phyloP scores from a whole-genome alignment of 169 alveolate species.

The Cryptosporidium parvum region DNA sequence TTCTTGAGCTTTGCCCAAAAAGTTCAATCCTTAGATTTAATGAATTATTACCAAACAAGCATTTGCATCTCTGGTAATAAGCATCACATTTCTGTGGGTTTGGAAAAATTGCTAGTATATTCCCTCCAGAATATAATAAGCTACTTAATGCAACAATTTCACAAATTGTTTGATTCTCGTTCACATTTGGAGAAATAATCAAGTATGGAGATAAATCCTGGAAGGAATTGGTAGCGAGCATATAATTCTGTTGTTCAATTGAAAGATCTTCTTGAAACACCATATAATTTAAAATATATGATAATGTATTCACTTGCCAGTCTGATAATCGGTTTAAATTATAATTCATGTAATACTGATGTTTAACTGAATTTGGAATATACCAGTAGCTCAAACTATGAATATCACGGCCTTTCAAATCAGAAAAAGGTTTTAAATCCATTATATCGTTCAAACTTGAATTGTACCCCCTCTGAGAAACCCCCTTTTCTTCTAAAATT shows the following conservation, averaged over 20 bases:
- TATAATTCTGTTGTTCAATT: background rate
- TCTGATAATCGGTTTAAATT: background rate
- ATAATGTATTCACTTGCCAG: constrained; percentile 50
- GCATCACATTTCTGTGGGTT: constrained; percentile 31
- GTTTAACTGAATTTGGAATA: constrained; percentile 43
- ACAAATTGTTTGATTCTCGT: constrained; percentile 12
- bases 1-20: constrained; percentile 14
- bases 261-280: background rate
- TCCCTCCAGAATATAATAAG: constrained; percentile 41
- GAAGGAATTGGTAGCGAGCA: background rate
- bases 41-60: constrained; percentile 31
- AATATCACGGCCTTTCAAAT: constrained; percentile 28
- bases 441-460: constrained; percentile 30
- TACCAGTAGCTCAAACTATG: constrained; percentile 51
- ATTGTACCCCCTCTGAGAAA: constrained; percentile 44
- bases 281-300: background rate
- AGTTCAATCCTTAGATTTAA: constrained; percentile 54
- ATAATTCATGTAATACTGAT: constrained; percentile 12
- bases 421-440: constrained; percentile 27
- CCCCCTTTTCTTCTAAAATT: constrained; percentile 4
- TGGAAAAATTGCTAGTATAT: constrained; percentile 36
- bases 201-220: background rate
- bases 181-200: constrained; percentile 9
- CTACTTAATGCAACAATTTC: constrained; percentile 31
- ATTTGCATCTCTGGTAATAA: constrained; percentile 46